A percentile compares a stretch with the other conserved stretches of the same genome.
Conservation (phyloP, 306 rosid genomes). For the Prunus dulcis region DNA sequence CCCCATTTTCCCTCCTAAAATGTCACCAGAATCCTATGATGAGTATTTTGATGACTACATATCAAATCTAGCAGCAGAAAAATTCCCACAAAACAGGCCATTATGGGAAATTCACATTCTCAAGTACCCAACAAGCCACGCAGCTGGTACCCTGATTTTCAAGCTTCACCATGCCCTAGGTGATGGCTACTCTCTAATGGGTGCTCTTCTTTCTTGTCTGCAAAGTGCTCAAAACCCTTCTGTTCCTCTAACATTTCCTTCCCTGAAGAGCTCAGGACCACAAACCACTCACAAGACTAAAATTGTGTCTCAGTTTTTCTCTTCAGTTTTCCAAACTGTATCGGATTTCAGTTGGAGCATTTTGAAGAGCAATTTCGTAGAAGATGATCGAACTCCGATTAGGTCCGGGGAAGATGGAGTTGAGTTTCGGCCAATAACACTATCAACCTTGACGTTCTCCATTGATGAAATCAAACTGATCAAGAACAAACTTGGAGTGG, state of each 20-base stretch:
- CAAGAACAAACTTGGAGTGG: constrained; percentile 44
- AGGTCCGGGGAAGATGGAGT: constrained; percentile 31
- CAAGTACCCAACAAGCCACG: constrained; percentile 32
- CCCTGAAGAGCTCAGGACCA: background rate
- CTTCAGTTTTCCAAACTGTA: constrained; percentile 27
- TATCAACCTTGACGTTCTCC: constrained; percentile 35
- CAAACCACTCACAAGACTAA: background rate
- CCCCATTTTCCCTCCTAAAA: constrained; percentile 26
- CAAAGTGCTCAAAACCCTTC: constrained; percentile 47
- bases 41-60: background rate
- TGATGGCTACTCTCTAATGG: constrained; percentile 60
- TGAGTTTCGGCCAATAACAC: constrained; percentile 29
- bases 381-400: constrained; percentile 54
- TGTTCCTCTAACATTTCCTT: constrained; percentile 56
- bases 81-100: background rate
- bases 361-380: constrained; percentile 27
- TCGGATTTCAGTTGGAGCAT: constrained; percentile 42
- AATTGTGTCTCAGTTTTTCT: constrained; percentile 13
- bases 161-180: constrained; percentile 66
- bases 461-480: constrained; percentile 45
- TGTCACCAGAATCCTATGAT: background rate
- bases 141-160: constrained; percentile 35
- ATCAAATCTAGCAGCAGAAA: background rate
- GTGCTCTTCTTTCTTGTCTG: constrained; percentile 56
- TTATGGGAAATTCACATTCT: background rate